Evolutionary conservation across 345 rosid species (phyloP), one percentile per base, ranked within the genome.

Genomic region (Raphanus sativus): DNA sequence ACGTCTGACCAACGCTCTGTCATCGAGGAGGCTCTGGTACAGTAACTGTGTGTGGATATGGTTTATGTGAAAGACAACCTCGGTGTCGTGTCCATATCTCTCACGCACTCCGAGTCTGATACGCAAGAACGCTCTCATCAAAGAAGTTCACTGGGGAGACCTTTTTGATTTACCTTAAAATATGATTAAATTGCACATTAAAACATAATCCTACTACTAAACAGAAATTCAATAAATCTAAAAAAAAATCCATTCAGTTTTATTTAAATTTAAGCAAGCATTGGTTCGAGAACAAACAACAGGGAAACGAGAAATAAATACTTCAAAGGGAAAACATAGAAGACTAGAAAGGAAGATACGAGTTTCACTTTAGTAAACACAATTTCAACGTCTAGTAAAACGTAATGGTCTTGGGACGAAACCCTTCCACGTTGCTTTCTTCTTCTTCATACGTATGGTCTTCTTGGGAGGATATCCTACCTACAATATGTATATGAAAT

Each of bases 1-100:
- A 86, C 87, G 76, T 81, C 93, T 65, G 91, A 91, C 77, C 91
- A 90, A 75, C 91, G 98, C 36, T 86, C 91, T 69, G 2, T 56
- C 64, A 94, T 94, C 52, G 97, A 94, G 71, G 98, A 91, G 80
- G 87, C 94, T 78, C 79, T 91, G 90, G 98, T 88, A 61, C 75
- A 84, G 63, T 80, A 6, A 62, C 30, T 71, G 38, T 58, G 59
- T 58, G 59, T 40, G 69, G 0, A 32, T 65, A 30, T 4, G 6
- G 12, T 38, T 54, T n/a, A n/a, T n/a, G n/a, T n/a, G n/a, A n/a
- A n/a, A n/a, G n/a, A n/a, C n/a, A n/a, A n/a, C n/a, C n/a, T n/a
- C n/a, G n/a, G n/a, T n/a, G n/a, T n/a, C n/a, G n/a, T n/a, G n/a
- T n/a, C n/a, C n/a, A n/a, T n/a, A n/a, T n/a, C n/a, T n/a, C n/a